Evolutionary conservation across 352 stramenopile species (phyloP).

Genomic region (Hyaloperonospora brassicae): DNA sequence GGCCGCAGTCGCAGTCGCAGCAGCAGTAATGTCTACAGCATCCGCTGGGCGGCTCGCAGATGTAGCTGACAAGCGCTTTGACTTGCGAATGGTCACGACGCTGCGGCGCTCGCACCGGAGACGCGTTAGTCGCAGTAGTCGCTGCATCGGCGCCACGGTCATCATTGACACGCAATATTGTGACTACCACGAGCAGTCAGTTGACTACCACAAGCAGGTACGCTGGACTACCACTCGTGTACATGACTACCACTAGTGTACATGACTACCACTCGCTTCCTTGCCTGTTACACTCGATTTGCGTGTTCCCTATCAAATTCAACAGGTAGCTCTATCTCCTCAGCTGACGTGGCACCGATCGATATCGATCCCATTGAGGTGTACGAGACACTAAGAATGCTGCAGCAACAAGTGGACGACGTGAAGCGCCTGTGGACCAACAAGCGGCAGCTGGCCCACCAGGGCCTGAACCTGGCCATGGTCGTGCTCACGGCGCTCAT

Average conservation of each 20-base stretch:
- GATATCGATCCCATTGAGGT: too few relatives aligned
- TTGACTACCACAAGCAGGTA: too few relatives aligned
- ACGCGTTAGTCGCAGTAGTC: too few relatives aligned
- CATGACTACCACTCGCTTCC: too few relatives aligned
- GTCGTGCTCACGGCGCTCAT: slow-evolving; percentile 98
- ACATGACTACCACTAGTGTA: background rate
- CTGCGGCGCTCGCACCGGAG: too few relatives aligned
- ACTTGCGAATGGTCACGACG: too few relatives aligned
- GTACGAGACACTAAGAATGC: slow-evolving; percentile 28
- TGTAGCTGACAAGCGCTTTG: background rate
- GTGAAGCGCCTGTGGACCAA: slow-evolving; percentile 98
- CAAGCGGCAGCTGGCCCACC: slow-evolving; percentile 95
- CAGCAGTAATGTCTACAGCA: too few relatives aligned
- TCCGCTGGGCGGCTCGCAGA: background rate
- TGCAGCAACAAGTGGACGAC: slow-evolving; percentile 89
- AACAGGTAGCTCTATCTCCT: background rate
- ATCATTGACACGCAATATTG: background rate
- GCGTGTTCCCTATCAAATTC: background rate
- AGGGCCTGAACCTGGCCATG: slow-evolving; percentile 97
- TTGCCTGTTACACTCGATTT: too few relatives aligned
- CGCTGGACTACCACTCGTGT: too few relatives aligned
- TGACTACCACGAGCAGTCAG: background rate
- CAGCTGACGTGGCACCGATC: too few relatives aligned
- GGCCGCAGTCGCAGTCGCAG: too few relatives aligned
- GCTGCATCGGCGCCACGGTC: background rate